These are phyloP conservation scores for Xerophyta viscosa DNA, from an alignment of 106 monocot genomes.

Conservation along the genomic window DNA sequence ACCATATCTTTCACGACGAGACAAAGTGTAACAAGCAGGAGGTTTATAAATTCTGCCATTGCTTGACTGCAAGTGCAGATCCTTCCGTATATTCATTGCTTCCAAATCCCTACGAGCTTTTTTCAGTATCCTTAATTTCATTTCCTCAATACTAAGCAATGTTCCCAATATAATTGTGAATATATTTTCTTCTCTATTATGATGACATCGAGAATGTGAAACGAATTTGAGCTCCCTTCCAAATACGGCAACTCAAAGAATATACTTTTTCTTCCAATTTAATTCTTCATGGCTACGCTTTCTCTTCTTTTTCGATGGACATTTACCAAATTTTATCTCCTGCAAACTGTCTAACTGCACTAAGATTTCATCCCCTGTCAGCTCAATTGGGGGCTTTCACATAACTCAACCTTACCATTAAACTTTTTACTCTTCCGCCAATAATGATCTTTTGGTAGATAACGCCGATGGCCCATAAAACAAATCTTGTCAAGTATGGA, in stretches of 20 bases:
- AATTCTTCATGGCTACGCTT: not conserved
- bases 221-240: not conserved
- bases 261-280: constrained; percentile 14
- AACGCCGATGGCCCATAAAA: not conserved
- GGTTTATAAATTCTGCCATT: not conserved
- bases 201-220: constrained; percentile 17
- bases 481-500: constrained; percentile 1
- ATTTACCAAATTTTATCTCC: not conserved
- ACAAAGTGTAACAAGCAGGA: not conserved
- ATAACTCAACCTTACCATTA: no score
- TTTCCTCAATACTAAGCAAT: constrained; percentile 4
- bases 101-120: constrained; percentile 1
- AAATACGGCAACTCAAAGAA: constrained; percentile 8
- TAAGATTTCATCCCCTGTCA: not conserved
- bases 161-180: constrained; percentile 3
- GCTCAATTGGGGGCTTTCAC: not conserved
- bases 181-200: constrained; percentile 12
- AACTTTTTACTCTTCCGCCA: not conserved
- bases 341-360: not conserved
- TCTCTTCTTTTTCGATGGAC: not conserved
- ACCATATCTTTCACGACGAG: not conserved
- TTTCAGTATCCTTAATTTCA: constrained; percentile 6
- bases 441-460: constrained; percentile 1
- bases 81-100: not conserved
- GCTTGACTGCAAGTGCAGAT: not conserved